phyloP scores from a whole-genome alignment of 495 filamentous ascomycete genomes.

The Filosporella fistucella region DNA sequence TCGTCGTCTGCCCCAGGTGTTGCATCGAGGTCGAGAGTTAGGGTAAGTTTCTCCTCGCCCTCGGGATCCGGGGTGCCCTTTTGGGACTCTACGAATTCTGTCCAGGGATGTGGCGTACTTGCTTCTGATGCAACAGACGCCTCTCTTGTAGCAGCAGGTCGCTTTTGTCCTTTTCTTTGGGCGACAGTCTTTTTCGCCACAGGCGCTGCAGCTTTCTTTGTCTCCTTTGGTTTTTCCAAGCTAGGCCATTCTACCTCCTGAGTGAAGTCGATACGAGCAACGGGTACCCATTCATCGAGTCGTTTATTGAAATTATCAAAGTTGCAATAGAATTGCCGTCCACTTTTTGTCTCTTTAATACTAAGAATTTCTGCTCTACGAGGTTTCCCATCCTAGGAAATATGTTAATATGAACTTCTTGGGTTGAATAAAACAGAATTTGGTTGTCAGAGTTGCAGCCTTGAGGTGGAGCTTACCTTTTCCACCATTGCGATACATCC shows the following conservation, averaged over 20 bases:
- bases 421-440: not conserved
- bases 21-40: slow-evolving; percentile 18
- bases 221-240: slow-evolving; percentile 51
- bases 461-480: slow-evolving; percentile 27
- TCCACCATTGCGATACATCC: slow-evolving; percentile 47
- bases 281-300: slow-evolving; percentile 92
- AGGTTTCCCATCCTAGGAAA: slow-evolving; percentile 73
- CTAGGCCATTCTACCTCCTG: slow-evolving; percentile 55
- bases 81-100: slow-evolving; percentile 21
- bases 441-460: not conserved
- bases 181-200: slow-evolving; percentile 40
- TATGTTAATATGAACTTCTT: not conserved
- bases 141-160: slow-evolving; percentile 28
- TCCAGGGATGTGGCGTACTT: slow-evolving; percentile 23
- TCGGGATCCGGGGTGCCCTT: slow-evolving; percentile 15
- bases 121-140: slow-evolving; percentile 23
- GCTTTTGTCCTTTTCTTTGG: slow-evolving; percentile 51
- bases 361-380: slow-evolving; percentile 92
- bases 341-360: slow-evolving; percentile 78
- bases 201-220: slow-evolving; percentile 40
- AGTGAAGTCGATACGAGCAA: slow-evolving; percentile 72
- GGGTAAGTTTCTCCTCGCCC: slow-evolving; percentile 11
- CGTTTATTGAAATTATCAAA: slow-evolving; percentile 99
- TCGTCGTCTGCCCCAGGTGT: slow-evolving; percentile 36
- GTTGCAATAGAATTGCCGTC: slow-evolving; percentile 88